Evolutionary conservation across 2,329 filamentous ascomycete species (phyloP).

Genomic region (Colletotrichum graminicola): DNA sequence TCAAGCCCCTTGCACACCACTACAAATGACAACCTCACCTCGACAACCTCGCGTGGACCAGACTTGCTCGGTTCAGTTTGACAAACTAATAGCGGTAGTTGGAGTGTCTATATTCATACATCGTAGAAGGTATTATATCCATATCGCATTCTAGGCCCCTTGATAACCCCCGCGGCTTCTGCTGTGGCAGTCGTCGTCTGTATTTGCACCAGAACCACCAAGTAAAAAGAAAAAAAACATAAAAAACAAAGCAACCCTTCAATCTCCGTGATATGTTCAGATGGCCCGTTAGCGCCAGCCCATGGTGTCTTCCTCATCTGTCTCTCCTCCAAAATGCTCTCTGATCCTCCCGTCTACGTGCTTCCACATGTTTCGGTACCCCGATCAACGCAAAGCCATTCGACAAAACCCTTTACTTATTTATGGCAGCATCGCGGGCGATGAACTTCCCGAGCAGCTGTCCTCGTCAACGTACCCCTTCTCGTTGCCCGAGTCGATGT

Average conservation of each 20-base stretch:
- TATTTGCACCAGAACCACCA: neutral
- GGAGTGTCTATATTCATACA: constrained; percentile 39
- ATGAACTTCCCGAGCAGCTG: constrained; percentile 37
- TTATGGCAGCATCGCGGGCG: constrained; percentile 30
- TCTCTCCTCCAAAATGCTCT: neutral
- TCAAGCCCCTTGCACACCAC: no score
- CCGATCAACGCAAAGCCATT: neutral
- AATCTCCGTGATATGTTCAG: neutral
- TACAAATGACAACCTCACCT: no score
- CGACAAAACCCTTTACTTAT: neutral
- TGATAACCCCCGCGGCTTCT: neutral
- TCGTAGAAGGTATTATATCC: constrained; percentile 41
- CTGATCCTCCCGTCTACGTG: no score
- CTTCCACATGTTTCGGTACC: no score
- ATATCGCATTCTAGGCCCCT: constrained; percentile 35
- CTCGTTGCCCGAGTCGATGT: constrained; percentile 39
- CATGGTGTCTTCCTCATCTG: neutral
- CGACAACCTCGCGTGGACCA: no score
- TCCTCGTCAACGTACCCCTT: constrained; percentile 40
- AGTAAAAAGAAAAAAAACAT: neutral
- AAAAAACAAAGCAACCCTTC: neutral
- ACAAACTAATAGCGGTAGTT: neutral
- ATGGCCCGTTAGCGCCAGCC: neutral
- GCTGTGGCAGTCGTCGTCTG: constrained; percentile 15
- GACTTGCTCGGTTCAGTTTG: no score